phyloP scores from a whole-genome alignment of 495 filamentous ascomycete genomes.

The Tuber brumale region DNA sequence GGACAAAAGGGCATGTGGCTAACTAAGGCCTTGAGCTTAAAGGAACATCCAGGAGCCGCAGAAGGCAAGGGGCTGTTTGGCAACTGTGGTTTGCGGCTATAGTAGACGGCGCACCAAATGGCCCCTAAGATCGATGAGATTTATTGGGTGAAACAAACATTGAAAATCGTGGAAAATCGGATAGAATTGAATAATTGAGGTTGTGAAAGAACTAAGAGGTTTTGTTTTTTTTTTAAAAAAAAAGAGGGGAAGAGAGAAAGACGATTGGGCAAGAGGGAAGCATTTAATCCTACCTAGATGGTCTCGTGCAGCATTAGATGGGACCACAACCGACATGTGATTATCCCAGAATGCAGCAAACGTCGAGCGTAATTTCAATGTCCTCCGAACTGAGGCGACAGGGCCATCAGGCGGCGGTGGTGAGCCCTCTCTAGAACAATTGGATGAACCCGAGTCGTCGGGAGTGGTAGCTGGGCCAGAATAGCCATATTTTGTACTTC shows the following conservation, averaged over 20 bases:
- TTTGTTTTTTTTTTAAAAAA: conserved; percentile 9
- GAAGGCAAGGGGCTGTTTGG: not conserved
- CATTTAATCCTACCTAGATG: conserved; percentile 50
- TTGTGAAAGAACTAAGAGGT: conserved; percentile 20
- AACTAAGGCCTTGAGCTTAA: not conserved
- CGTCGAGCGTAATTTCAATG: not conserved
- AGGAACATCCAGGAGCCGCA: not conserved
- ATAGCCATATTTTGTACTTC: not conserved
- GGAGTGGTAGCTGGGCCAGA: not conserved
- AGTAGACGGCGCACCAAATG: no score
- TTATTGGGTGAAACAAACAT: not conserved
- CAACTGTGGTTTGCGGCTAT: no score
- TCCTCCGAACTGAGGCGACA: not conserved
- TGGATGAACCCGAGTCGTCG: not conserved
- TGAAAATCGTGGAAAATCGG: not conserved
- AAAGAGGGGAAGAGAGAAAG: conserved; percentile 4
- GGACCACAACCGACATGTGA: conserved; percentile 47
- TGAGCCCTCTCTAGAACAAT: not conserved
- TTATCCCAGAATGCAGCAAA: conserved; percentile 46
- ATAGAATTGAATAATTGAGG: conserved; percentile 30
- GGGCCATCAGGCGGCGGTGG: not conserved
- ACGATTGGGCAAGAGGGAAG: conserved; percentile 14
- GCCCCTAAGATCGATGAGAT: not conserved
- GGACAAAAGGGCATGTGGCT: not conserved
- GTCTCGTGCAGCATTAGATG: conserved; percentile 47